Base-by-base conservation (phyloP, 2,329 filamentous ascomycete genomes). In the Mycogone perniciosa region DNA sequence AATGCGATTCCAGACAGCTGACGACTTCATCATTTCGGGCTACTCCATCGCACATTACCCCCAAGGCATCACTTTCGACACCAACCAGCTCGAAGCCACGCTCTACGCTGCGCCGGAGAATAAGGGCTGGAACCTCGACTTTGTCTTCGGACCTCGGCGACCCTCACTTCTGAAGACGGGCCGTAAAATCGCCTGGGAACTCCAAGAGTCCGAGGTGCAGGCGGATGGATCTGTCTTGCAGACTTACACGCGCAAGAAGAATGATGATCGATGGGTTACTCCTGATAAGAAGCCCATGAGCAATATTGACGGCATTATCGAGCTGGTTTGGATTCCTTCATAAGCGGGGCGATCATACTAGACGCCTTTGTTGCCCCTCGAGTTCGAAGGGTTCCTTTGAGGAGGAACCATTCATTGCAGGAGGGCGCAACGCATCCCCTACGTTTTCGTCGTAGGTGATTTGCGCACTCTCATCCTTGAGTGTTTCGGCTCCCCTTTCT, bases 11-110 rank as follows among this genome's bases (percentile, higher is more conserved):
- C 73, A 74, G 62, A 78, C 76, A 0, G 57, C 62, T 10, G 76
- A 79, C 54, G 66, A 77, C 59, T 80, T 75, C 42, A 69, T 83
- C 54, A 71, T 84, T 50, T 77, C 80, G 5, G 80, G 80, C 7
- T 84, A 78, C 64, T 83, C 79, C 10, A 71, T 84, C 31, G 76
- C 76, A 11, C 75, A 77, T 51, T 83, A 84, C 56, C 76, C 76
- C 1, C 58, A 67, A 31, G 76, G 76, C 51, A 71, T 78, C 46
- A 71, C 73, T 44, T 73, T 77, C 37, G 75, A 76, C 53, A 64
- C 71, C 20, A 68, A 70, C 42, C 76, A 79, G 57, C 65, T 76
- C 57, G 79, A 82, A 61, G 69, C 71, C 26, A 81, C 79, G 1
- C 77, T 80, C 60, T 71, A 62, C 54, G 79, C 63, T 54, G 73